phyloP scores from a whole-genome alignment of 306 rosid genomes.

The Herpetospermum pedunculosum region DNA sequence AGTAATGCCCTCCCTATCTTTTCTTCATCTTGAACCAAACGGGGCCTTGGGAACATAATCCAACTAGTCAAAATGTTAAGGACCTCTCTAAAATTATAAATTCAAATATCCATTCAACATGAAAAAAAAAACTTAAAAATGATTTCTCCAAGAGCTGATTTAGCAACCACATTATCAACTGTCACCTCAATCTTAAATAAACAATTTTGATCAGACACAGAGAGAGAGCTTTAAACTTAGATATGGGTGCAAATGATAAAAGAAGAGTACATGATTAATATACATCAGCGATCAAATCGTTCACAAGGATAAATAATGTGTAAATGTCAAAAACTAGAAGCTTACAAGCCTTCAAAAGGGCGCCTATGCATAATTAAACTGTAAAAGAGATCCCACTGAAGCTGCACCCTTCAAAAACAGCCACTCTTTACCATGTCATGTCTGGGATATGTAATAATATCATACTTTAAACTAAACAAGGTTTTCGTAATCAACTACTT shows the following conservation, averaged over 20 bases:
- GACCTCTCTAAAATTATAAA: too few relatives aligned
- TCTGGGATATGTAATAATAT: too few relatives aligned
- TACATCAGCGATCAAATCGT: not conserved
- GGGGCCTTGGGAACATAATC: too few relatives aligned
- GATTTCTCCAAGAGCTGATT: not conserved
- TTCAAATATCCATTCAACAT: not conserved
- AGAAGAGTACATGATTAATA: not conserved
- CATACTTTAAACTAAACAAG: too few relatives aligned
- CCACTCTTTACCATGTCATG: not conserved
- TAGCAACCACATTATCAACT: not conserved
- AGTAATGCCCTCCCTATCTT: too few relatives aligned
- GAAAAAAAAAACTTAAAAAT: too few relatives aligned
- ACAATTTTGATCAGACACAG: not conserved
- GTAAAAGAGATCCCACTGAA: not conserved
- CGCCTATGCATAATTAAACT: not conserved
- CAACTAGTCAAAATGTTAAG: too few relatives aligned
- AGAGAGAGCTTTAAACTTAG: not conserved
- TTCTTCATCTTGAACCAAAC: too few relatives aligned
- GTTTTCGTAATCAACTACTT: not conserved
- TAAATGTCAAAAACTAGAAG: not conserved
- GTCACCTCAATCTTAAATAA: not conserved
- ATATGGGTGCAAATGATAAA: not conserved
- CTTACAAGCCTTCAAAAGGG: not conserved
- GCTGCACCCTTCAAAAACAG: not conserved
- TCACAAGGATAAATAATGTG: not conserved